Evolutionary conservation across 2,329 filamentous ascomycete species (phyloP), one percentile per base, ranked within the genome.

Genomic region (Monilinia polystroma): DNA sequence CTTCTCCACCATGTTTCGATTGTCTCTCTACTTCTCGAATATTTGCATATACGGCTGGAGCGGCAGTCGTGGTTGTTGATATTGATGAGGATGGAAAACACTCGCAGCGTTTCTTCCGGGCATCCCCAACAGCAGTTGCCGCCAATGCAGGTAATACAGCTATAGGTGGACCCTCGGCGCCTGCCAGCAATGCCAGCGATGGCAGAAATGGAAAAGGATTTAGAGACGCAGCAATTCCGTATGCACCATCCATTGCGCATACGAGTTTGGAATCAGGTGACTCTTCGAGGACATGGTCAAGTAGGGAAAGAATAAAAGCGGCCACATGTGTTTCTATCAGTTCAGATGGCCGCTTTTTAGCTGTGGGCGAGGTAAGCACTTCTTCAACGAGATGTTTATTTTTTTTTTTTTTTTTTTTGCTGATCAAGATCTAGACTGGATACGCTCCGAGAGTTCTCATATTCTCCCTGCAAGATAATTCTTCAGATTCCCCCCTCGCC

Each of bases 31-130:
- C 88, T 16, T 89, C 85, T 64, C 81, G 81, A 66, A 83, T 83
- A 62, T 97, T 98, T 78, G 93, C 93, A 66, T 95, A 96, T 77
- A 93, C 93, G 70, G 94, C 95, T 11, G 95, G 95, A 66, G 95
- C 93, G 12, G 92, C 94, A 54, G 94, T 92, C n/a, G 92, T 99
- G 0, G 86, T 98, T 23, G 92, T 93, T 10, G 88, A 91, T 72
- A 83, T 97, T 63, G 86, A 92, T 70, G 85, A 87, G 63, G 83
- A 90, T 75, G 84, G 69, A 78, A 81, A 68, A 79, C 89, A 77
- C 74, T 85, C 84, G 1, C 94, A 98, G 77, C 89, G 92, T 68
- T 98, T 98, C 81, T 98, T 92, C 80, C 87, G 93, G 75, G 95
- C 94, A 52, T 87, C 91, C 43, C 93, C 93, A 14, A 87, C 88